Evolutionary conservation across 768 basidiomycete species (phyloP).

Genomic region (Omphalotus guepiniiformis): DNA sequence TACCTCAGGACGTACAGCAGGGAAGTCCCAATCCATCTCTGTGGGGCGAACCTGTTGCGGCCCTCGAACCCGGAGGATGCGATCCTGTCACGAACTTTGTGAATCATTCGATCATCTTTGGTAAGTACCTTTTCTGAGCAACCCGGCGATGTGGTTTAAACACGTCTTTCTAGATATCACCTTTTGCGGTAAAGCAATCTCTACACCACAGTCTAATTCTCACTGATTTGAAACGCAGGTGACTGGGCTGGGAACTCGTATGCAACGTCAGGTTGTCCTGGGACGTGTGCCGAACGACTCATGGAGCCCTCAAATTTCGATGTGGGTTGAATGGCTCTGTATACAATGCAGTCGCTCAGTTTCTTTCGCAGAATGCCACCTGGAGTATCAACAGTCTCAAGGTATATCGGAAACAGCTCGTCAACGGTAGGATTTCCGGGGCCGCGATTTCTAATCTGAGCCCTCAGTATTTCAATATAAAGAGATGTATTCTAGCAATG

Average conservation of each 20-base stretch:
- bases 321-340: conserved; percentile 35
- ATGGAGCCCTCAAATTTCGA: conserved; percentile 70
- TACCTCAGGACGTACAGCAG: conserved; percentile 60
- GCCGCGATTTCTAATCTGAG: not conserved
- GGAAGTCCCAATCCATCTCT: conserved; percentile 60
- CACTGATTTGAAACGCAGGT: conserved; percentile 34
- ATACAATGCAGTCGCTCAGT: no score
- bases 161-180: conserved; percentile 56
- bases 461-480: no score
- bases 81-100: conserved; percentile 54
- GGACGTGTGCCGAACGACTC: conserved; percentile 59
- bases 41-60: conserved; percentile 69
- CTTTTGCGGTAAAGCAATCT: conserved; percentile 57
- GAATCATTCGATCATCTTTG: conserved; percentile 74
- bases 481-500: no score
- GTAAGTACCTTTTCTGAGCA: conserved; percentile 34
- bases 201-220: conserved; percentile 7
- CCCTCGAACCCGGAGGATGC: conserved; percentile 49
- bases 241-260: conserved; percentile 87
- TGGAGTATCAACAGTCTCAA: conserved; percentile 80
- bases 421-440: conserved; percentile 33
- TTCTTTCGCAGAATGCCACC: conserved; percentile 56
- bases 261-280: conserved; percentile 67
- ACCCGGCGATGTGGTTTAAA: not conserved
- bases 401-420: conserved; percentile 59